Evolutionary conservation across 768 basidiomycete species (phyloP).

Genomic region (Lactarius sp.): DNA sequence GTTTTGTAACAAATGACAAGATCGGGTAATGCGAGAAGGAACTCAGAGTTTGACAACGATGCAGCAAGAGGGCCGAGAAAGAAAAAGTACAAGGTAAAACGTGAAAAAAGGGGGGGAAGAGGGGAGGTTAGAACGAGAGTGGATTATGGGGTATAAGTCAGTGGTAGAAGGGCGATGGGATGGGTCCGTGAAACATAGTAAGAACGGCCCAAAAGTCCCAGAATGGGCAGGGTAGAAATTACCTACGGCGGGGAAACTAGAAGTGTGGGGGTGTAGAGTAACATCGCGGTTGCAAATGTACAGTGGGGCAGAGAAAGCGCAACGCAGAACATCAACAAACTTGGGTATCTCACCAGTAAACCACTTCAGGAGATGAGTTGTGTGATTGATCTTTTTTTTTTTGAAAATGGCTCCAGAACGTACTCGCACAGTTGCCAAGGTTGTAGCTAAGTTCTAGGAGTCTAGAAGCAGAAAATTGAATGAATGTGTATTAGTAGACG

Average conservation of each 20-base stretch:
- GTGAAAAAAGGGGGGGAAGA: background rate
- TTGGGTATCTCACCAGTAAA: background rate
- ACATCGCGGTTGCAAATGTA: background rate
- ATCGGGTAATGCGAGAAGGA: background rate
- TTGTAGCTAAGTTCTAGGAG: slow-evolving; percentile 11
- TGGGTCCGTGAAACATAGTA: background rate
- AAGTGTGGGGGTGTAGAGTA: background rate
- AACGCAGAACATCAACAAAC: background rate
- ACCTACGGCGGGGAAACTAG: background rate
- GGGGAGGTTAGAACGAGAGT: background rate
- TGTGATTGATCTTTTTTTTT: slow-evolving; percentile 10
- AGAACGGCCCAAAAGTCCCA: background rate
- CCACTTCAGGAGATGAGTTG: slow-evolving; percentile 10
- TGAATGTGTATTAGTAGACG: background rate
- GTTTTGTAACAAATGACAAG: background rate
- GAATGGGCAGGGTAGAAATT: background rate
- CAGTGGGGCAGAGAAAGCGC: background rate
- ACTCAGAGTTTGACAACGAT: background rate
- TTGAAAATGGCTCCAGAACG: slow-evolving; percentile 23
- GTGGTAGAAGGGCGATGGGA: background rate
- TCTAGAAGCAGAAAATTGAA: background rate
- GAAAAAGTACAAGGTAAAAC: background rate
- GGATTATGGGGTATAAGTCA: slow-evolving; percentile 11
- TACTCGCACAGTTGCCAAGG: slow-evolving; percentile 19
- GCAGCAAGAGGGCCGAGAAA: background rate